A percentile compares a stretch with the other conserved stretches of the same genome.
Evolutionary conservation across 805 yeast genomes (phyloP).

Genomic region (Saturnispora zaruensis): DNA sequence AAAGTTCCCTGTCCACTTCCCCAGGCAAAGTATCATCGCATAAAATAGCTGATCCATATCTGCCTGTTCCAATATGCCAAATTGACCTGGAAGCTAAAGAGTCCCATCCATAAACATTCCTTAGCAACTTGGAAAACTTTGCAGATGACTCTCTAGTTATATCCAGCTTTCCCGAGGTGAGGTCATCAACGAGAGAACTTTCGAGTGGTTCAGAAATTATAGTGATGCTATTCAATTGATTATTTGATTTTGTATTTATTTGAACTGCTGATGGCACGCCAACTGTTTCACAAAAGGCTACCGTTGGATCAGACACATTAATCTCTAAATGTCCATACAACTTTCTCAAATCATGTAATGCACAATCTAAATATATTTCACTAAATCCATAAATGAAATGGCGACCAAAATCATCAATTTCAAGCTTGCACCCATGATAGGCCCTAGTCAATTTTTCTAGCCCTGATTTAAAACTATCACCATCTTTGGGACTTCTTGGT

Average conservation of each 20-base stretch:
- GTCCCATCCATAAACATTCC: constrained; percentile 67
- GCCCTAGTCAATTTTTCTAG: constrained; percentile 51
- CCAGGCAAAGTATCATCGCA: constrained; percentile 66
- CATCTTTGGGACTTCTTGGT: constrained; percentile 69
- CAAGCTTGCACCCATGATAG: constrained; percentile 59
- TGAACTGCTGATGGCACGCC: constrained; percentile 56
- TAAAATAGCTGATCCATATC: constrained; percentile 42
- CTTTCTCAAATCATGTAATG: constrained; percentile 65
- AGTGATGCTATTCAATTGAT: constrained; percentile 49
- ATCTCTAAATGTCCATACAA: constrained; percentile 59
- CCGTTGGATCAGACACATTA: constrained; percentile 77
- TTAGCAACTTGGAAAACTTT: constrained; percentile 45
- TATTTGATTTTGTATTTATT: constrained; percentile 50
- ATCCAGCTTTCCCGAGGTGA: constrained; percentile 38
- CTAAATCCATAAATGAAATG: constrained; percentile 76
- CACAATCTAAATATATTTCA: constrained; percentile 78
- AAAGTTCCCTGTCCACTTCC: constrained; percentile 51
- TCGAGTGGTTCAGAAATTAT: constrained; percentile 71
- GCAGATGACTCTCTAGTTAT: constrained; percentile 29
- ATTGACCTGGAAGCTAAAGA: constrained; percentile 71
- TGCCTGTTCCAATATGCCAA: constrained; percentile 65
- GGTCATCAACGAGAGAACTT: constrained; percentile 43
- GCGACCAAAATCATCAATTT: constrained; percentile 85
- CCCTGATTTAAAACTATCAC: constrained; percentile 66
- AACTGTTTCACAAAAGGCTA: constrained; percentile 73